Percentiles rank a stretch among this genome's conserved stretches.
Conservation (phyloP, 345 rosid species). For the Acer negundo region DNA sequence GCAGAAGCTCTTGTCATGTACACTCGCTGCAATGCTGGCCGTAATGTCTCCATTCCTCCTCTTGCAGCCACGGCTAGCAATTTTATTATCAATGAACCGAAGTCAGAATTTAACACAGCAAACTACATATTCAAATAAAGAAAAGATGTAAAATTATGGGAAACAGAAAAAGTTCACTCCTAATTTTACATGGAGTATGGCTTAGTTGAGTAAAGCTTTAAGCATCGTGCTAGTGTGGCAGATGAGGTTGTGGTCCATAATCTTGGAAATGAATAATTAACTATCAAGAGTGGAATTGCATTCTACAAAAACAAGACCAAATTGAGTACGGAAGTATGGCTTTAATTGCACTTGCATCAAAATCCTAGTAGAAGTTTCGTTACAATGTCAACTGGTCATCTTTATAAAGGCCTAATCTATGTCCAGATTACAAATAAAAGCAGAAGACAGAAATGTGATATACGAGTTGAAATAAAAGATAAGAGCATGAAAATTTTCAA, state of each 20-base stretch:
- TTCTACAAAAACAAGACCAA: neutral
- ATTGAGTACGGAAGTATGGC: neutral
- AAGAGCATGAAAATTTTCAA: neutral
- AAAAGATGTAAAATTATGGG: neutral
- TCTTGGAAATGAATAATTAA: neutral
- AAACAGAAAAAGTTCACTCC: neutral
- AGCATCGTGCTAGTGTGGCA: neutral
- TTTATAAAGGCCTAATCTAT: neutral
- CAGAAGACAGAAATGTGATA: neutral
- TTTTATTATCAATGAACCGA: constrained; percentile 8
- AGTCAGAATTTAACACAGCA: constrained; percentile 8
- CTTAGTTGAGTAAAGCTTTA: neutral
- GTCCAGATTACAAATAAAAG: neutral
- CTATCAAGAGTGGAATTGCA: neutral
- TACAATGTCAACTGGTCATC: neutral
- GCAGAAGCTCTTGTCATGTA: constrained; percentile 91
- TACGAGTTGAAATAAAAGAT: neutral
- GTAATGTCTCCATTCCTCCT: constrained; percentile 90
- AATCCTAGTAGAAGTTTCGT: neutral
- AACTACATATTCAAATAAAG: neutral
- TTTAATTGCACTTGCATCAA: neutral
- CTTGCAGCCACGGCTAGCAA: constrained; percentile 81
- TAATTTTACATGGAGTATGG: neutral
- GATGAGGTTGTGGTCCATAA: neutral
- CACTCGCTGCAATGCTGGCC: constrained; percentile 85